A percentile compares a stretch with the other conserved stretches of the same genome.
These are phyloP conservation scores for Quercus phellos DNA, from an alignment of 331 rosid species.

Conservation along the genomic window DNA sequence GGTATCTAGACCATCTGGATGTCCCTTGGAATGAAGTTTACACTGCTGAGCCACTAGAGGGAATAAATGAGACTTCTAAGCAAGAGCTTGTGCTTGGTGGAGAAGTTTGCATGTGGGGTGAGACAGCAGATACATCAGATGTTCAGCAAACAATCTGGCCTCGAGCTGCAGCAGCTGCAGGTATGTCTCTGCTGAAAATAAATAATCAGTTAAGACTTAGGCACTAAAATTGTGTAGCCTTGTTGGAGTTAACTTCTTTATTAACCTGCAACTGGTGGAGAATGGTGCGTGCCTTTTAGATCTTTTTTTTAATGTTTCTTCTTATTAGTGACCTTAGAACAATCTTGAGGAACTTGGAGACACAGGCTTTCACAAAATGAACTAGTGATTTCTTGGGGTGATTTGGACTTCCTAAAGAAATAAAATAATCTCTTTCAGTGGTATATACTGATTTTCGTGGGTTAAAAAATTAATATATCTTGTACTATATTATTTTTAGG, in stretches of 20 bases:
- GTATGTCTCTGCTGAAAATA: slow-evolving; percentile 34
- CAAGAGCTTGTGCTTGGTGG: slow-evolving; percentile 88
- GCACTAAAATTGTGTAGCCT: not conserved
- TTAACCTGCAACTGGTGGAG: not conserved
- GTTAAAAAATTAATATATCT: too few species aligned
- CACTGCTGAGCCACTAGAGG: slow-evolving; percentile 77
- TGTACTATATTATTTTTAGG: too few species aligned
- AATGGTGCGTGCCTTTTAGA: too few species aligned
- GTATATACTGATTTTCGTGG: too few species aligned
- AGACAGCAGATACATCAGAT: slow-evolving; percentile 77
- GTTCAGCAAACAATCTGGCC: slow-evolving; percentile 97
- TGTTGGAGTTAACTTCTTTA: not conserved
- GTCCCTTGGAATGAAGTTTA: slow-evolving; percentile 79
- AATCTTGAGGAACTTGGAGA: too few species aligned
- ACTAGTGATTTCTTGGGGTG: too few species aligned
- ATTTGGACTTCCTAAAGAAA: too few species aligned
- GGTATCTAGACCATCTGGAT: slow-evolving; percentile 97
- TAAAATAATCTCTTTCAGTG: too few species aligned
- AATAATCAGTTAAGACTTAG: not conserved
- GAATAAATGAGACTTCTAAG: slow-evolving; percentile 44
- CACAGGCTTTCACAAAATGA: too few species aligned
- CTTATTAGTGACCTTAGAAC: too few species aligned
- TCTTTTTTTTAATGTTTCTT: too few species aligned
- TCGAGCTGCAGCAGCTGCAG: slow-evolving; percentile 99
- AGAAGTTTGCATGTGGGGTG: slow-evolving; percentile 98